Base-by-base conservation (phyloP, 352 stramenopile species). In the Phytophthora colocasiae region DNA sequence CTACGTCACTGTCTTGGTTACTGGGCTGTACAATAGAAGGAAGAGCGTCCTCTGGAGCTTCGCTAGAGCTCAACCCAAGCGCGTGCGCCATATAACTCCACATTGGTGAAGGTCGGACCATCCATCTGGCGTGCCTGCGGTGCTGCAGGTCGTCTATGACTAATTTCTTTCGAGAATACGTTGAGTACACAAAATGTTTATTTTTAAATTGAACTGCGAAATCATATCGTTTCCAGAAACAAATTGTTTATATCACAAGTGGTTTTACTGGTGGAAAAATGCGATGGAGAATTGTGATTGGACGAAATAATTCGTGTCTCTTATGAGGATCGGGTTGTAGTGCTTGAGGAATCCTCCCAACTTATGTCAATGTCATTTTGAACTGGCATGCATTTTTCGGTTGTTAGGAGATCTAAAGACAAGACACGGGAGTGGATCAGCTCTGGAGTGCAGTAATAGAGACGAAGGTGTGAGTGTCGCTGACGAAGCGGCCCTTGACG, bases 401-500 rank as follows among this genome's bases (percentile, higher is more conserved):
- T 29, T 50, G 43, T 52, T 45, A 49, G 44, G 19, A 38, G 27
- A 10, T 55, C 7, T 22, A 36, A 36, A 34, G 49, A 49, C 22
- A 43, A 22, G 60, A 63, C 34, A 41, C 27, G 34, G 15, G 36
- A 11, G 19, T 61, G 10, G n/a, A 34, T 75, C 57, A 74, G 22
- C 69, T 66, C 77, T 91, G 82, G 46, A 91, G 69, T 31, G 72
- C 59, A n/a, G 80, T 91, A 57, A 91, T 88, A 36, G 82, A 81
- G 36, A 91, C 74, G 54, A 91, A 91, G 5, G 67, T 54, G 49
- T 73, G 66, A 48, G 86, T 76, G 54, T 89, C 78, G 15, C 66
- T 63, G 46, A 77, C 69, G 52, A 91, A 91, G 54, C 82, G 82
- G 52, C 82, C 82, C 31, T 87, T 91, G 27, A 91, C 82, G 38